Evolutionary conservation across 139 green algal species (phyloP).

Genomic region (Eudorina sp.): DNA sequence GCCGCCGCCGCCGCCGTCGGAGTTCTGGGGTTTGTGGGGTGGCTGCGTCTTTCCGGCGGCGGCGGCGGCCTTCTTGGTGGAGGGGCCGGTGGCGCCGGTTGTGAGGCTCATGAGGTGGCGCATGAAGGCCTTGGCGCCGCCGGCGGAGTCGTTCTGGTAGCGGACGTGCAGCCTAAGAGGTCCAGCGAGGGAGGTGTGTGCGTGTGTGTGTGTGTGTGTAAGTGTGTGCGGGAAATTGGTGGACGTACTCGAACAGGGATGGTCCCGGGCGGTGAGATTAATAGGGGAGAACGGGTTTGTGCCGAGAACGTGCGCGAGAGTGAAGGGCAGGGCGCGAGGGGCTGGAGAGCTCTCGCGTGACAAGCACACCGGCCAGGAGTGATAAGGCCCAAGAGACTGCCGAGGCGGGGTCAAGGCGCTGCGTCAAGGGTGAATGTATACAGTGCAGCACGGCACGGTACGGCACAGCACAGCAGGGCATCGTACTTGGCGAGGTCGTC

Average conservation of each 20-base stretch:
- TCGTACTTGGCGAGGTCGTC: slow-evolving; percentile 43
- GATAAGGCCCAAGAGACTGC: neutral
- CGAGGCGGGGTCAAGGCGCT: no score
- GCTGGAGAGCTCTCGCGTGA: no score
- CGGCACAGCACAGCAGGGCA: neutral
- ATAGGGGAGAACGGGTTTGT: neutral
- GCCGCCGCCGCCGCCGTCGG: no score
- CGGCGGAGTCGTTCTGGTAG: neutral
- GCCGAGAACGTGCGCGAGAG: neutral
- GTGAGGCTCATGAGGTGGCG: neutral
- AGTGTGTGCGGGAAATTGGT: no score
- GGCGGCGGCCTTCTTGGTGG: neutral
- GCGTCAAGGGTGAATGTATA: no score
- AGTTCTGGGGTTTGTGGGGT: neutral
- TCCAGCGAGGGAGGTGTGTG: neutral
- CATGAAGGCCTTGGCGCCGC: neutral
- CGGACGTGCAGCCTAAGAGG: neutral
- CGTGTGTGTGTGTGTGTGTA: no score
- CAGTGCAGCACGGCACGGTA: no score
- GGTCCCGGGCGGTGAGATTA: neutral
- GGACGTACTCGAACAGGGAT: no score
- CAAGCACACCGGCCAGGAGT: no score
- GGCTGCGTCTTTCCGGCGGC: neutral
- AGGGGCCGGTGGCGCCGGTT: no score
- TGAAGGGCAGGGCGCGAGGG: neutral